phyloP scores from a whole-genome alignment of 1,139 yeast genomes.

The Pichia sp. region DNA sequence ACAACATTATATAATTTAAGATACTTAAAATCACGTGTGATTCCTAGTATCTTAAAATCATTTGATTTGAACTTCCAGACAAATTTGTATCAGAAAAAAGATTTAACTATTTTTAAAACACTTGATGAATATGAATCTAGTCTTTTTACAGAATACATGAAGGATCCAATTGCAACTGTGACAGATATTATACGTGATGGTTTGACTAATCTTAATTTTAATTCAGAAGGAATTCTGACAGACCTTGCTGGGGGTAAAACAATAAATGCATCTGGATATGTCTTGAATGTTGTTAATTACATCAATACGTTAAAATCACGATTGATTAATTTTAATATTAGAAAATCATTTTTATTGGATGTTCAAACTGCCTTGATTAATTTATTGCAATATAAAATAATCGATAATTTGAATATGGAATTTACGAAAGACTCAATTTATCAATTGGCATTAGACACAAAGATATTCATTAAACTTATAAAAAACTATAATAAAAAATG shows the following conservation, averaged over 20 bases:
- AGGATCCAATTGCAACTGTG: slow-evolving; percentile 42
- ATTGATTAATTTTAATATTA: slow-evolving; percentile 17
- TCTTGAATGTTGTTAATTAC: slow-evolving; percentile 45
- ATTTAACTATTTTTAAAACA: slow-evolving; percentile 37
- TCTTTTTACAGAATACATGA: slow-evolving; percentile 54
- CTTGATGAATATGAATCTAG: slow-evolving; percentile 46
- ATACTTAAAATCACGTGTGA: slow-evolving; percentile 36
- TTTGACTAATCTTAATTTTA: slow-evolving; percentile 43
- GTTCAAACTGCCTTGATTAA: slow-evolving; percentile 22
- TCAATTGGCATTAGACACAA: slow-evolving; percentile 26
- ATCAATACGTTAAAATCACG: slow-evolving; percentile 40
- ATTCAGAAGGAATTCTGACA: slow-evolving; percentile 12
- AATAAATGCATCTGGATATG: slow-evolving; percentile 36
- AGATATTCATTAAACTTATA: slow-evolving; percentile 20
- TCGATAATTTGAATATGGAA: slow-evolving; percentile 12
- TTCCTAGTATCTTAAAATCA: slow-evolving; percentile 42
- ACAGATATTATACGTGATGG: slow-evolving; percentile 45
- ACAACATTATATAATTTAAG: slow-evolving; percentile 47
- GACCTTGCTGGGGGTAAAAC: slow-evolving; percentile 14
- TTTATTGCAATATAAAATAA: slow-evolving; percentile 20
- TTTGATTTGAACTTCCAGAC: slow-evolving; percentile 46
- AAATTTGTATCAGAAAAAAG: slow-evolving; percentile 32
- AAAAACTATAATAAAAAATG: slow-evolving; percentile 18
- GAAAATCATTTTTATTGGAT: slow-evolving; percentile 18
- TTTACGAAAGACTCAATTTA: slow-evolving; percentile 22